Percentiles rank a stretch among this genome's conserved stretches.
Conservation (phyloP, 768 basidiomycete genomes). For the Phaeotremella skinneri region DNA sequence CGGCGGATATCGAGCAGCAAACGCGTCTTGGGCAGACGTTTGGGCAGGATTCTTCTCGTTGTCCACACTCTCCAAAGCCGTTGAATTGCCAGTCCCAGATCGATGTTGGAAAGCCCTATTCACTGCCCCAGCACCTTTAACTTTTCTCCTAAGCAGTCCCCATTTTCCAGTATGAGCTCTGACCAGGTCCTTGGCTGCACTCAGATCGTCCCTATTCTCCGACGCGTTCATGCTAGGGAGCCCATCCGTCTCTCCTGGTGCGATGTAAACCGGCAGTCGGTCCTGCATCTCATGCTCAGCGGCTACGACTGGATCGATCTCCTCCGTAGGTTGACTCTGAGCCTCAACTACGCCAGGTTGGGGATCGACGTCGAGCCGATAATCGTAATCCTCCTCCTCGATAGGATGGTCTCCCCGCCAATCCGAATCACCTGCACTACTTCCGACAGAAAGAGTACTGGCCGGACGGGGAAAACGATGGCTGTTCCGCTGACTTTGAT, state of each 20-base stretch:
- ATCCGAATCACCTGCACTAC: slow-evolving; percentile 22
- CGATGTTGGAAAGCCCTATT: slow-evolving; percentile 25
- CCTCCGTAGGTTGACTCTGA: slow-evolving; percentile 1
- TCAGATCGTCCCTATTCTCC: slow-evolving; percentile 14
- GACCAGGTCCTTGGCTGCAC: slow-evolving; percentile 46
- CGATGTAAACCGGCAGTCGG: slow-evolving; percentile 56
- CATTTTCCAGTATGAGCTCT: slow-evolving; percentile 51
- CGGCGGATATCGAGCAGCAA: slow-evolving; percentile 36
- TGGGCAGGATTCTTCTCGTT: slow-evolving; percentile 7
- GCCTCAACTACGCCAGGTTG: slow-evolving; percentile 1
- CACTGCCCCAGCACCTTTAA: slow-evolving; percentile 29
- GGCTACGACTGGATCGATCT: slow-evolving; percentile 9
- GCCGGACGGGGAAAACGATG: slow-evolving; percentile 15
- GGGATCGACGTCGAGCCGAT: slow-evolving; percentile 46
- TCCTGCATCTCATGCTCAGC: slow-evolving; percentile 18
- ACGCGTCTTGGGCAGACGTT: slow-evolving; percentile 28
- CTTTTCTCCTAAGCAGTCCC: slow-evolving; percentile 44
- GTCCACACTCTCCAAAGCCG: not conserved
- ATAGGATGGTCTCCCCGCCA: slow-evolving; percentile 9
- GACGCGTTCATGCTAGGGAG: slow-evolving; percentile 56
- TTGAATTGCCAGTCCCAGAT: not conserved
- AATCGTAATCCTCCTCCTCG: slow-evolving; percentile 50
- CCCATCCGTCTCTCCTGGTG: slow-evolving; percentile 64
- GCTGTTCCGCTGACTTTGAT: slow-evolving; percentile 15
- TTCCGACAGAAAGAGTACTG: slow-evolving; percentile 13